Evolutionary conservation across 192 early-diverging fungal genomes (phyloP).

Genomic region (Coemansia reversa): DNA sequence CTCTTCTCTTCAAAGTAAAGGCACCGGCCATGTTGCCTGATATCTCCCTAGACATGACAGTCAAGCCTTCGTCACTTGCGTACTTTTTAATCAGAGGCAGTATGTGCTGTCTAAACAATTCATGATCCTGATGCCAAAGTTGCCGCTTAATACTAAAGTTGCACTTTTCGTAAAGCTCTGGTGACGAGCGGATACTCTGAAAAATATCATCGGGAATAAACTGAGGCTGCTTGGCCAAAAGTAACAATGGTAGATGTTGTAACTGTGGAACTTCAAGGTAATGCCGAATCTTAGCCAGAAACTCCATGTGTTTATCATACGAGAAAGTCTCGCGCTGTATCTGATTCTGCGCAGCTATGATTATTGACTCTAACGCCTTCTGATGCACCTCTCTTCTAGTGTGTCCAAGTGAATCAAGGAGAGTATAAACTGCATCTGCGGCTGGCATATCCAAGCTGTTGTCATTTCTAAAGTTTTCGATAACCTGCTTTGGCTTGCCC

Average conservation of each 20-base stretch:
- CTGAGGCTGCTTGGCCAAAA: slow-evolving; percentile 28
- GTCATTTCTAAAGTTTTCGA: slow-evolving; percentile 21
- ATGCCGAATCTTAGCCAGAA: slow-evolving; percentile 22
- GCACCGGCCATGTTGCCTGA: slow-evolving; percentile 1
- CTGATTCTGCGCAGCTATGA: slow-evolving; percentile 20
- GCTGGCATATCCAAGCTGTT: slow-evolving; percentile 40
- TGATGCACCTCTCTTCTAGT: slow-evolving; percentile 29
- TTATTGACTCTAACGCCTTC: slow-evolving; percentile 22
- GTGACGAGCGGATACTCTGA: slow-evolving; percentile 13
- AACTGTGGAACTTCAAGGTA: slow-evolving; percentile 28
- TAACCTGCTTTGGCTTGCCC: slow-evolving; percentile 31
- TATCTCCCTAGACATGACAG: slow-evolving; percentile 38
- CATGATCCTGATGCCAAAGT: slow-evolving; percentile 32
- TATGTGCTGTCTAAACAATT: slow-evolving; percentile 34
- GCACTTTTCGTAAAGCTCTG: slow-evolving; percentile 30
- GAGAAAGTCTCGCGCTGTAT: slow-evolving; percentile 28
- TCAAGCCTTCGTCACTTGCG: slow-evolving; percentile 5
- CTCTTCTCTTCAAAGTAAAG: slow-evolving; percentile 11
- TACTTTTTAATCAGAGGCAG: slow-evolving; percentile 30
- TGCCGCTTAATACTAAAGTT: slow-evolving; percentile 30
- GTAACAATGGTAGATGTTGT: slow-evolving; percentile 39
- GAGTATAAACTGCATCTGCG: slow-evolving; percentile 29
- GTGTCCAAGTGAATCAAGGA: slow-evolving; percentile 39
- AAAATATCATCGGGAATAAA: slow-evolving; percentile 31
- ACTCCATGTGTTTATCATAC: slow-evolving; percentile 18